phyloP scores from a whole-genome alignment of 2,329 filamentous ascomycete genomes.

The Fusarium redolens region DNA sequence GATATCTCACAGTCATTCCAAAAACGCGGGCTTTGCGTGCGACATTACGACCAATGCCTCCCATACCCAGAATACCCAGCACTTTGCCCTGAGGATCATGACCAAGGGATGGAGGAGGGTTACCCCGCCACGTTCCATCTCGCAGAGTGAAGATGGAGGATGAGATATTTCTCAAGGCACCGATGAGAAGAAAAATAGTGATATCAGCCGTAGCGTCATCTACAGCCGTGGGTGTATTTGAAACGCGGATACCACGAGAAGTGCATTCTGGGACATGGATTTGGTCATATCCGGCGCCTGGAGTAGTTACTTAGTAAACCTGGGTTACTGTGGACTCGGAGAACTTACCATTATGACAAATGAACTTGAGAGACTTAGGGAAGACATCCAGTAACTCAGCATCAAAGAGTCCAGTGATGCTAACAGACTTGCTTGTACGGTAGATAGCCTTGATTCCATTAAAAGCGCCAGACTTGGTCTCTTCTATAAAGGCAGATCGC shows the following conservation, averaged over 20 bases:
- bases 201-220: constrained; percentile 87
- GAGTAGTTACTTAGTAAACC: neutral
- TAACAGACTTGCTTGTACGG: constrained; percentile 75
- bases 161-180: constrained; percentile 80
- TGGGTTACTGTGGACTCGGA: neutral
- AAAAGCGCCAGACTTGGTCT: constrained; percentile 73
- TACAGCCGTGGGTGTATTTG: constrained; percentile 84
- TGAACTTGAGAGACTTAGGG: constrained; percentile 64
- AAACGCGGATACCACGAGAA: constrained; percentile 73
- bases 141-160: constrained; percentile 73
- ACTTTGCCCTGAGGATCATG: constrained; percentile 84
- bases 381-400: constrained; percentile 72
- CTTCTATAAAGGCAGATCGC: constrained; percentile 74
- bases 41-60: constrained; percentile 83
- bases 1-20: constrained; percentile 79
- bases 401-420: constrained; percentile 76
- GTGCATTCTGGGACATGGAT: constrained; percentile 80
- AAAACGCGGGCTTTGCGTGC: constrained; percentile 80
- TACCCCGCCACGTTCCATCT: constrained; percentile 74
- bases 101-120: constrained; percentile 67
- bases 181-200: constrained; percentile 83
- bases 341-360: constrained; percentile 69
- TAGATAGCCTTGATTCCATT: constrained; percentile 74
- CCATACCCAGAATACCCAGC: constrained; percentile 86
- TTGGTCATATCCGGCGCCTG: constrained; percentile 87